Percentiles rank a stretch among this genome's conserved stretches.
phyloP scores from a whole-genome alignment of 1,284 basidiomycete species.

The Cutaneotrichosporon cavernicola region DNA sequence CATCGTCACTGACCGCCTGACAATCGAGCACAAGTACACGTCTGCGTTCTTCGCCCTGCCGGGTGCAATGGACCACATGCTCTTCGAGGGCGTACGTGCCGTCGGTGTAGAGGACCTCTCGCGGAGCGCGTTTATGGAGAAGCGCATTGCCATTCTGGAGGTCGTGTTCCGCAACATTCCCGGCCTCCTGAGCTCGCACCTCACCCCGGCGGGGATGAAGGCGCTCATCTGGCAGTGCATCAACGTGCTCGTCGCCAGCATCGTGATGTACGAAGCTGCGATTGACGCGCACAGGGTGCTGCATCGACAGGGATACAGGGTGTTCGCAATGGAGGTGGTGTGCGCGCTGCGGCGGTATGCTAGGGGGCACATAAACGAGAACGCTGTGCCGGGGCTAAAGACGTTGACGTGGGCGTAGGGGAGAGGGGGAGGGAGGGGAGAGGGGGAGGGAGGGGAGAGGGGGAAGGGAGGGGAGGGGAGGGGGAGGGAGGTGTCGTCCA shows the following conservation, averaged over 20 bases:
- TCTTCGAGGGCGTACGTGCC: conserved; percentile 31
- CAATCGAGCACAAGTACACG: conserved; percentile 64
- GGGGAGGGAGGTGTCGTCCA: not conserved
- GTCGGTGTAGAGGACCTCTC: conserved; percentile 21
- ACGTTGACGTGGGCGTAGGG: conserved; percentile 9
- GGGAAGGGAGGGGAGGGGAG: not conserved
- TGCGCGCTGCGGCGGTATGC: conserved; percentile 24
- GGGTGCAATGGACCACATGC: conserved; percentile 31
- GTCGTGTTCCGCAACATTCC: conserved; percentile 33
- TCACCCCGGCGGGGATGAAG: conserved; percentile 34
- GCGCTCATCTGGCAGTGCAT: conserved; percentile 46
- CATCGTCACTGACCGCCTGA: conserved; percentile 58
- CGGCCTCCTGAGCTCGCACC: conserved; percentile 26
- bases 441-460: not conserved
- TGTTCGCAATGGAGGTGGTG: conserved; percentile 32
- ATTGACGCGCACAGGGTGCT: conserved; percentile 33
- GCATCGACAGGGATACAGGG: conserved; percentile 37
- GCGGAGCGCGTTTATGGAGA: conserved; percentile 32
- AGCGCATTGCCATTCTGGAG: conserved; percentile 26
- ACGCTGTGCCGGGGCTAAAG: conserved; percentile 36
- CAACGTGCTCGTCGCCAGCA: conserved; percentile 28
- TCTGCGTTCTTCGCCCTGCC: conserved; percentile 48
- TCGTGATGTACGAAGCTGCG: conserved; percentile 16
- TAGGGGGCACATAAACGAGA: conserved; percentile 31
- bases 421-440: not conserved